Evolutionary conservation across 1,139 yeast genomes (phyloP).

Genomic region (Diutina scorzettiae): DNA sequence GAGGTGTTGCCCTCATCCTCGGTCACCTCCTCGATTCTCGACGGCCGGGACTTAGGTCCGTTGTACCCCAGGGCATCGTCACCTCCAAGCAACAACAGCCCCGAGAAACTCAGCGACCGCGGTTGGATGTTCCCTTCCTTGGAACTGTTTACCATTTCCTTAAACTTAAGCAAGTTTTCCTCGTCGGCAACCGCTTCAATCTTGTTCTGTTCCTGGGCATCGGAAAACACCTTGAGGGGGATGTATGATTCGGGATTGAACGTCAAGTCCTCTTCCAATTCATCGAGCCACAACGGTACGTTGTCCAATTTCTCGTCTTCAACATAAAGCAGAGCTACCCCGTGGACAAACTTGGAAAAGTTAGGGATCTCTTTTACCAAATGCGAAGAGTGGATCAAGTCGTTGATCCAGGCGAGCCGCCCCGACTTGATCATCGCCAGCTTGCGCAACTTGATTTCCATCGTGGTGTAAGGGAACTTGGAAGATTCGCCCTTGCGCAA

Average conservation of each 20-base stretch:
- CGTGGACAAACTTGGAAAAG: slow-evolving; percentile 83
- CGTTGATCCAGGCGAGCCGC: slow-evolving; percentile 72
- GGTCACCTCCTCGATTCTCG: slow-evolving; percentile 2
- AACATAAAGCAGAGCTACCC: slow-evolving; percentile 74
- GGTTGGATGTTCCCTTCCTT: neutral
- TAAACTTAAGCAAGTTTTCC: slow-evolving; percentile 34
- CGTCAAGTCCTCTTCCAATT: slow-evolving; percentile 68
- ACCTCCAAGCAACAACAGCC: slow-evolving; percentile 5
- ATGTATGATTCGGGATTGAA: slow-evolving; percentile 67
- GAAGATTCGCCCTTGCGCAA: slow-evolving; percentile 79
- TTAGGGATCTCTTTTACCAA: slow-evolving; percentile 85
- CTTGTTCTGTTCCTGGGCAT: slow-evolving; percentile 18
- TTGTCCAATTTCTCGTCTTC: slow-evolving; percentile 87
- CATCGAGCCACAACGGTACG: slow-evolving; percentile 92
- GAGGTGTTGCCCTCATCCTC: neutral
- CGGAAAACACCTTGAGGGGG: slow-evolving; percentile 32
- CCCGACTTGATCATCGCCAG: slow-evolving; percentile 27
- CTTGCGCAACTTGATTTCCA: slow-evolving; percentile 74
- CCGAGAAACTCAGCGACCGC: slow-evolving; percentile 4
- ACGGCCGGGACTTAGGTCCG: slow-evolving; percentile 2
- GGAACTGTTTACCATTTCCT: slow-evolving; percentile 24
- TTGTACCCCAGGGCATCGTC: neutral
- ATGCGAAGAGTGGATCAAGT: slow-evolving; percentile 61
- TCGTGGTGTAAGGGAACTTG: slow-evolving; percentile 81
- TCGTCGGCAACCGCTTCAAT: slow-evolving; percentile 18